A percentile compares a stretch with the other conserved stretches of the same genome.
These are phyloP conservation scores for Posidonia oceanica DNA, from an alignment of 116 monocot species.

Conservation along the genomic window DNA sequence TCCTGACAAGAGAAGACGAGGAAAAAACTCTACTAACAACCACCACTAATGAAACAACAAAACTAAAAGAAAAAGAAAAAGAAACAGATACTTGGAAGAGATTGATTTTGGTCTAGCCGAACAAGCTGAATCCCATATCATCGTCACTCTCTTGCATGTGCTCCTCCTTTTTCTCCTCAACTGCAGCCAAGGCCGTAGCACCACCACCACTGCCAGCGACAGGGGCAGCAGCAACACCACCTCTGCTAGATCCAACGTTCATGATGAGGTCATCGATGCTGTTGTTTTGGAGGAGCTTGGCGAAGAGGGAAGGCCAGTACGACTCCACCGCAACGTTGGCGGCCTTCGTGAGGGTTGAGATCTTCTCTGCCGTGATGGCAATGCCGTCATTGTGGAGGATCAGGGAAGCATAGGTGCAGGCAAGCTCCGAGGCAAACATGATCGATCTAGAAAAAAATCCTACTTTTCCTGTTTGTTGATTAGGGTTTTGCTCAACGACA, in stretches of 20 bases:
- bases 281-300: slow-evolving; percentile 64
- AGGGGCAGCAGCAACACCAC: slow-evolving; percentile 44
- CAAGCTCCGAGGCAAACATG: slow-evolving; percentile 31
- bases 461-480: no score
- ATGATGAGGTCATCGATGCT: slow-evolving; percentile 68
- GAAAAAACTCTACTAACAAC: no score
- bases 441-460: neutral
- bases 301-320: slow-evolving; percentile 71
- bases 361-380: slow-evolving; percentile 88
- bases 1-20: no score
- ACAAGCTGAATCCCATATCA: slow-evolving; percentile 72
- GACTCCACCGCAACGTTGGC: slow-evolving; percentile 61
- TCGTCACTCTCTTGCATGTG: slow-evolving; percentile 70
- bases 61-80: no score
- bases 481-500: no score
- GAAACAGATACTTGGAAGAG: no score
- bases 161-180: slow-evolving; percentile 69
- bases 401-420: slow-evolving; percentile 59
- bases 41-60: no score
- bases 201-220: slow-evolving; percentile 30
- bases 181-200: slow-evolving; percentile 29
- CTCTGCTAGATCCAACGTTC: slow-evolving; percentile 74
- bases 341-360: slow-evolving; percentile 49
- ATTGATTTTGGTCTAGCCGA: slow-evolving; percentile 22
- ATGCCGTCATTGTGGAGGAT: slow-evolving; percentile 76